A percentile compares a stretch with the other conserved stretches of the same genome.
phyloP scores from a whole-genome alignment of 202 grass and related monocot species.

The Dendrocalamus latiflorus region DNA sequence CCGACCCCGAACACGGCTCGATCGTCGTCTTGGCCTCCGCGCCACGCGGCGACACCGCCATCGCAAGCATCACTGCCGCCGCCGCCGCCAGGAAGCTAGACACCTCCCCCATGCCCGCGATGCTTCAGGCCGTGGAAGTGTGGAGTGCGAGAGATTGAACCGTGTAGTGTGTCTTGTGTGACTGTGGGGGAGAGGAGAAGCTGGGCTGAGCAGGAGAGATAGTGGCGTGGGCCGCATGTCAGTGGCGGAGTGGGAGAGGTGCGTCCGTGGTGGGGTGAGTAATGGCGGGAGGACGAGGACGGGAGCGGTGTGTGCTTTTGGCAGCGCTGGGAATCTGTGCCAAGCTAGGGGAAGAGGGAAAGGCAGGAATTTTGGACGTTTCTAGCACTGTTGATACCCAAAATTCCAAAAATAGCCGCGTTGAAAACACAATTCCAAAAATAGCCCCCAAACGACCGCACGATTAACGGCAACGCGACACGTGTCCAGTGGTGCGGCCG shows the following conservation, averaged over 20 bases:
- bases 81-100: neutral
- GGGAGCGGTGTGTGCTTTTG: slow-evolving; percentile 19
- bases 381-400: too few species aligned
- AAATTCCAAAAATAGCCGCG: too few species aligned
- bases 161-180: neutral
- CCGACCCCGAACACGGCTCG: slow-evolving; percentile 76
- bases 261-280: slow-evolving; percentile 18
- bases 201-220: neutral
- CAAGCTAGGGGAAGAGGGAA: slow-evolving; percentile 34
- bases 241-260: neutral
- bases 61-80: neutral
- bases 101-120: slow-evolving; percentile 3
- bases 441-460: neutral
- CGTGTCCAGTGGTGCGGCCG: too few species aligned
- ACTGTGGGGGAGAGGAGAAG: neutral
- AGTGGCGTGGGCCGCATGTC: neutral
- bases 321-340: slow-evolving; percentile 46
- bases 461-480: too few species aligned
- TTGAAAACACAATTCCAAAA: too few species aligned
- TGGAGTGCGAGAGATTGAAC: neutral
- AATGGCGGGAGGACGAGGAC: slow-evolving; percentile 32
- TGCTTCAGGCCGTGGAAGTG: neutral
- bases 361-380: too few species aligned
- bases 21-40: slow-evolving; percentile 71
- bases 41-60: neutral